Evolutionary conservation across 345 rosid species (phyloP), one percentile per base, ranked within the genome.

Genomic region (Boechera stricta): DNA sequence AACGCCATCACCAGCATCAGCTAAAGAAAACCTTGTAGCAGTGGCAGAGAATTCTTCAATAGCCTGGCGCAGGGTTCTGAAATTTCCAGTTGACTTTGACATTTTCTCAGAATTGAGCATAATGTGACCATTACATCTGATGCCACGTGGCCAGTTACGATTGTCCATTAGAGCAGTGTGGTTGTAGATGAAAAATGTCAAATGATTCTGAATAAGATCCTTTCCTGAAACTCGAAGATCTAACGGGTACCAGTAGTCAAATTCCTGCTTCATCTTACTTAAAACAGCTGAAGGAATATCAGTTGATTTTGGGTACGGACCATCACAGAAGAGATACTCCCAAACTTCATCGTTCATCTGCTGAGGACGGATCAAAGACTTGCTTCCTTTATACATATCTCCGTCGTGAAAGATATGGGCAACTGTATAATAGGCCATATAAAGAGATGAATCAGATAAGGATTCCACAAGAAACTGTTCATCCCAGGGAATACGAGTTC

Each of bases 31-130:
- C 55, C 98, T 85, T 12, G 98, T 90, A 33, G 94, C 97, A 82
- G 89, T 96, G 49, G 98, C 93, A 56, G 97, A 92, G 79, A 86
- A 90, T 95, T 39, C 42, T 10, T 39, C 12, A 29, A 90, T 92
- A 29, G 97, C 87, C 87, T 94, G 87, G 21, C 82, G 86, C 59
- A 94, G 49, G 9, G 98, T 94, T 86, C 87, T 89, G 82, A 94
- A 92, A 82, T 94, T 94, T 63, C 98, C 97, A 8, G 98, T 94
- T 51, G 94, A 90, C 88, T 94, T 94, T 33, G 98, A 92, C 98
- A 94, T 94, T 83, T 94, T 94, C 71, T 94, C 94, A 51, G 97
- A 84, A 79, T 94, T 92, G 73, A 94, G 87, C 98, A 94, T 94
- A 18, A 94, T 90, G 73, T 90, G 97, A 32, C 98, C 98, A 44